Evolutionary conservation across 768 basidiomycete species (phyloP), one percentile per base, ranked within the genome.

Genomic region (Gelatoporia subvermispora): DNA sequence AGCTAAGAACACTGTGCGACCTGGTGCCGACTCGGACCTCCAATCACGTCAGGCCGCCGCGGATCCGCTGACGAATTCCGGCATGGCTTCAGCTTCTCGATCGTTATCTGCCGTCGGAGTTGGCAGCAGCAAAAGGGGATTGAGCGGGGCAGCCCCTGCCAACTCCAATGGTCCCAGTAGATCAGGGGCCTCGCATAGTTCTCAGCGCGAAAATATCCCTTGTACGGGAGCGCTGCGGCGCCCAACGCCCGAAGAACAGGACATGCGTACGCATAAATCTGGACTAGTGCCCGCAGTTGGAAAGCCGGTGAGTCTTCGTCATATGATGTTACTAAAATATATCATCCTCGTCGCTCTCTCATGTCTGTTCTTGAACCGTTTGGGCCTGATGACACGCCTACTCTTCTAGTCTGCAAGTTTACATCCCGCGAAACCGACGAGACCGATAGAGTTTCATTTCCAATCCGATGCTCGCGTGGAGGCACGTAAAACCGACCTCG

Each of bases 361-460:
- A 65, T 55, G 28, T 52, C 25, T 34, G 40, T 28, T 31, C 17
- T 21, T 47, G 23, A 21, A 44, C 16, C 31, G 37, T 22, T 24
- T 41, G 42, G 16, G 34, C 21, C 25, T 21, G 39, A 25, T 43
- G 41, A 17, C 22, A 16, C 20, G 8, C n/a, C 36, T 35, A 3
- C 44, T 41, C 41, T 45, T 57, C 49, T 53, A 55, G 54, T 13
- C 49, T n/a, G 20, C 46, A 21, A 45, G 45, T 47, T 48, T 51
- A 47, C 49, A 46, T 41, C 50, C 56, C 48, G 57, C 61, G 57
- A 62, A 62, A 40, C 50, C 55, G 39, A 65, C 61, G 22, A 49
- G 70, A 54, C 73, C 77, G 47, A 63, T 70, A 36, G 78, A 66
- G 56, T 82, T 82, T 68, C 73, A 70, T 44, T 82, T 82, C 59